Evolutionary conservation across 192 early-diverging fungal species (phyloP).

Genomic region (Linnemannia exigua): DNA sequence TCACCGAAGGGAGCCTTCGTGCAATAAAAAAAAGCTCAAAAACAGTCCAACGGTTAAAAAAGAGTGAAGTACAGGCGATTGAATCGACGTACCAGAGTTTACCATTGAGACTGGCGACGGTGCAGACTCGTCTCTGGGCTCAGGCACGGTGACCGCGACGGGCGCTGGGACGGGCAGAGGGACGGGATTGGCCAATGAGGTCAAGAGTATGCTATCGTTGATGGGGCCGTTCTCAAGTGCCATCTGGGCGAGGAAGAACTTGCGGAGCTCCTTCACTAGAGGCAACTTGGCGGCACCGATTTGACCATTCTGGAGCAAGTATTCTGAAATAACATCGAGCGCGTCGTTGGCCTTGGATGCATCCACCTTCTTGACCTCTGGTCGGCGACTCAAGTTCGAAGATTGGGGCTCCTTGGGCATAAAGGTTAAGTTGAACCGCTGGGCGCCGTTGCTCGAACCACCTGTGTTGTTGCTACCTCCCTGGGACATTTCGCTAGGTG

Average conservation of each 20-base stretch:
- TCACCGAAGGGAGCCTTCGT: neutral
- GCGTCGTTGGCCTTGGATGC: conserved; percentile 45
- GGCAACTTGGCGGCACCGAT: conserved; percentile 53
- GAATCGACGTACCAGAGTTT: conserved; percentile 14
- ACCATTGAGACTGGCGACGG: neutral
- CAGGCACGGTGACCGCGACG: neutral
- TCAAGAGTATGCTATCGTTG: conserved; percentile 14
- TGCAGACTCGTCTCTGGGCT: neutral
- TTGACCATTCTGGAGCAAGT: conserved; percentile 51
- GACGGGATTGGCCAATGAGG: neutral
- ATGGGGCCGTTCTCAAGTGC: conserved; percentile 32
- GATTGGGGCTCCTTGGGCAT: conserved; percentile 28
- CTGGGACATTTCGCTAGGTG: neutral
- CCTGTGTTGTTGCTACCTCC: neutral
- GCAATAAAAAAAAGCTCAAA: neutral
- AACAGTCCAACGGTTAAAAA: neutral
- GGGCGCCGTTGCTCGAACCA: neutral
- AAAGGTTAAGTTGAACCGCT: conserved; percentile 18
- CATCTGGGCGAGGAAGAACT: conserved; percentile 44
- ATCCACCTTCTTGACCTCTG: conserved; percentile 47
- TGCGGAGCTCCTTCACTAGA: conserved; percentile 48
- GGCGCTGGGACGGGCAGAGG: neutral
- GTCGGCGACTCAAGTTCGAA: conserved; percentile 27
- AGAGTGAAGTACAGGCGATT: neutral
- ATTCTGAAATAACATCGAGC: conserved; percentile 54